Evolutionary conservation across 192 early-diverging fungal genomes (phyloP).

Genomic region (Mortierella alpina): DNA sequence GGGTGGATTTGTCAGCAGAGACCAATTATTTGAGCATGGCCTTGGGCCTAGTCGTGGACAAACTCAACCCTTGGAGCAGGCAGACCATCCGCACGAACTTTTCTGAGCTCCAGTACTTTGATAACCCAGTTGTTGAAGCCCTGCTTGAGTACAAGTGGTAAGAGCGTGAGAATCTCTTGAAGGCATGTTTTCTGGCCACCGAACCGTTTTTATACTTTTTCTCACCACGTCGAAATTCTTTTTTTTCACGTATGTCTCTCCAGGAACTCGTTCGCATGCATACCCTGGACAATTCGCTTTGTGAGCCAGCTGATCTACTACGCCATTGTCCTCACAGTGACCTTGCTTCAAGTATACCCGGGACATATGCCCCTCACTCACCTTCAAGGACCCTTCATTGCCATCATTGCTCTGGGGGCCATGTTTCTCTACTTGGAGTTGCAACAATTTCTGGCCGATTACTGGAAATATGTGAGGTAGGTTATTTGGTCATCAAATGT

Average conservation of each 20-base stretch:
- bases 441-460: conserved; percentile 4
- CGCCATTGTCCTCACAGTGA: background rate
- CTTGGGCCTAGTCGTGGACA: background rate
- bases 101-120: conserved; percentile 15
- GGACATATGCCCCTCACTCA: background rate
- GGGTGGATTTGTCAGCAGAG: background rate
- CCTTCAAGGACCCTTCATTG: background rate
- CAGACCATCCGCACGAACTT: background rate
- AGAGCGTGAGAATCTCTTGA: background rate
- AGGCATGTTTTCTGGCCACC: background rate
- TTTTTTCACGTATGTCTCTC: background rate
- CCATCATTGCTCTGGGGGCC: conserved; percentile 1
- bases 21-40: background rate
- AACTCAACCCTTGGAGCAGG: background rate
- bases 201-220: too few species aligned
- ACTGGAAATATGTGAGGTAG: conserved; percentile 10
- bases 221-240: background rate
- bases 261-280: conserved; percentile 19
- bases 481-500: background rate
- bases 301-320: conserved; percentile 10
- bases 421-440: conserved; percentile 17
- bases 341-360: conserved; percentile 17
- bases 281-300: conserved; percentile 14
- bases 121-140: conserved; percentile 23
- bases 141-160: conserved; percentile 35